Percentiles rank a stretch among this genome's conserved stretches.
These are phyloP conservation scores for Geotrichum phurueaensis DNA, from an alignment of 1,139 yeast genomes.

Conservation along the genomic window DNA sequence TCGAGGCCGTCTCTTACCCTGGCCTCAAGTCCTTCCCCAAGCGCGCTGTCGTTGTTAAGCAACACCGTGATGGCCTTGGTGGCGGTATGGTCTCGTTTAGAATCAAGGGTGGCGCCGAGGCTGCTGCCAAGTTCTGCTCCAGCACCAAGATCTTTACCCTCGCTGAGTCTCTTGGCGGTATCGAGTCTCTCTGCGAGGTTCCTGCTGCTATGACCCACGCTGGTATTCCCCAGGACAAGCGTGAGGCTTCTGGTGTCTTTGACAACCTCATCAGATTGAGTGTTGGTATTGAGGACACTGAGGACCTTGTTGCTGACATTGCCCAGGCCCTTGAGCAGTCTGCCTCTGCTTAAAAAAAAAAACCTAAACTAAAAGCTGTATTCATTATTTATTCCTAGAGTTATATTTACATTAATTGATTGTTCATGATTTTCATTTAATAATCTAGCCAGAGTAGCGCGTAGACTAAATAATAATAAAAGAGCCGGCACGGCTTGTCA, in stretches of 20 bases:
- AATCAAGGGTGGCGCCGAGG: constrained; percentile 73
- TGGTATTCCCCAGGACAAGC: constrained; percentile 74
- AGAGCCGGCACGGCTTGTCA: no score
- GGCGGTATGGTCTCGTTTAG: constrained; percentile 92
- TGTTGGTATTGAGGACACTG: constrained; percentile 82
- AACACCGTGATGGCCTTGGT: constrained; percentile 81
- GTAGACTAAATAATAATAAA: no score
- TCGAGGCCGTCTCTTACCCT: constrained; percentile 71
- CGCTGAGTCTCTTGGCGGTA: constrained; percentile 89
- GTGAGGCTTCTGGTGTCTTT: constrained; percentile 75
- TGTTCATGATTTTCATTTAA: background rate
- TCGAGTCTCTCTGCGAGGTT: constrained; percentile 79
- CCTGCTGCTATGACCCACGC: constrained; percentile 94
- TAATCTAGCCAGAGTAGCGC: background rate
- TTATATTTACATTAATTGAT: background rate
- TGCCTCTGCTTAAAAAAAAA: constrained; percentile 18
- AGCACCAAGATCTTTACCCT: constrained; percentile 71
- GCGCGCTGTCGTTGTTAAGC: constrained; percentile 58
- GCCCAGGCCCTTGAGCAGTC: constrained; percentile 56
- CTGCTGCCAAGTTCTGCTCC: constrained; percentile 69
- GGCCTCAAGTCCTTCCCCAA: constrained; percentile 65
- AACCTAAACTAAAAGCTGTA: background rate
- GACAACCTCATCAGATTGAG: constrained; percentile 79
- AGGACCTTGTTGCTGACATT: constrained; percentile 69
- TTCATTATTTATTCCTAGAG: constrained; percentile 3